Evolutionary conservation across 2,329 filamentous ascomycete species (phyloP).

Genomic region (Sordariomycetes sp.): DNA sequence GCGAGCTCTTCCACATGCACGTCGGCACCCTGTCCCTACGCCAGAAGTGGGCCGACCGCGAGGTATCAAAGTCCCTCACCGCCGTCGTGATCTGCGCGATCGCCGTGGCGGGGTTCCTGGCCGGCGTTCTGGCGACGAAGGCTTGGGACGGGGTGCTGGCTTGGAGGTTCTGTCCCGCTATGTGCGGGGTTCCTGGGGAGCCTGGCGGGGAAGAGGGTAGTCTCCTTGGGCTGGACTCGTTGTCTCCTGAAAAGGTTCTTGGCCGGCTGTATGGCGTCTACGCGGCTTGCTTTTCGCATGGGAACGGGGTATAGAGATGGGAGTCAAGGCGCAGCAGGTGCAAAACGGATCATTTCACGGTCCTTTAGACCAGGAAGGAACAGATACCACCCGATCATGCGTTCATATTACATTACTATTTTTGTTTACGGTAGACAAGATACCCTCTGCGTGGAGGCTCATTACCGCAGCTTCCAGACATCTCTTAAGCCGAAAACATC

Average conservation of each 20-base stretch:
- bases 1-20: constrained; percentile 20
- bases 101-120: constrained; percentile 11
- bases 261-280: neutral
- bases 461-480: neutral
- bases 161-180: neutral
- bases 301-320: neutral
- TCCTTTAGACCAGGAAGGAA: neutral
- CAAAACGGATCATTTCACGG: neutral
- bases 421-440: neutral
- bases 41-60: constrained; percentile 16
- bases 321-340: neutral
- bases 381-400: constrained; percentile 1
- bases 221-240: neutral
- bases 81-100: constrained; percentile 9
- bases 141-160: constrained; percentile 2
- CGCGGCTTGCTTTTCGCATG: neutral
- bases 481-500: neutral
- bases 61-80: constrained; percentile 13
- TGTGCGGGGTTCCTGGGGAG: neutral
- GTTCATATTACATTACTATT: neutral
- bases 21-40: constrained; percentile 15
- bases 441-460: neutral
- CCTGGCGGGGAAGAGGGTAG: neutral
- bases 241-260: neutral
- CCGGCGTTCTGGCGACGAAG: constrained; percentile 4